These are phyloP conservation scores for Gaultheria prostrata DNA, from an alignment of 148 eudicot species.

Conservation along the genomic window DNA sequence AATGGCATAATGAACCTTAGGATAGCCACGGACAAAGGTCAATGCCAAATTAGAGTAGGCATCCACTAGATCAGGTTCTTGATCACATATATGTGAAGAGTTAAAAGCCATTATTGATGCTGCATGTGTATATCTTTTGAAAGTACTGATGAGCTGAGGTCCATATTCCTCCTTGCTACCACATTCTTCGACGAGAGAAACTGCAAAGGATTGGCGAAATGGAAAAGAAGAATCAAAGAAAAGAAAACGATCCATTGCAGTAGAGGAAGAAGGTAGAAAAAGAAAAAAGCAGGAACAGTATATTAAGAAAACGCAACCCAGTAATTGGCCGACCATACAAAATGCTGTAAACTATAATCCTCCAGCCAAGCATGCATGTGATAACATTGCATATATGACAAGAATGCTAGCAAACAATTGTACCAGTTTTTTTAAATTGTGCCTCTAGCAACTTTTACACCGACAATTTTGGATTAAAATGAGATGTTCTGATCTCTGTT, in stretches of 20 bases:
- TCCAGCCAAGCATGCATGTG: not conserved
- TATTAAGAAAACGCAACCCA: not conserved
- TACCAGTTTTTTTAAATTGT: not conserved
- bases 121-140: constrained; percentile 81
- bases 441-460: not conserved
- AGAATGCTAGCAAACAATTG: not conserved
- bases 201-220: constrained; percentile 40
- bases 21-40: constrained; percentile 63
- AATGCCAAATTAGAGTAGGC: constrained; percentile 83
- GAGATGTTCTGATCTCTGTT: not conserved
- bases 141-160: constrained; percentile 67
- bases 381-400: too few relatives aligned
- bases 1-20: constrained; percentile 50
- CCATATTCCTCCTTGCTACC: constrained; percentile 83
- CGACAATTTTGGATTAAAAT: not conserved
- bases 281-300: not conserved
- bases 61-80: constrained; percentile 97
- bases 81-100: constrained; percentile 97
- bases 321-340: not conserved
- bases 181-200: constrained; percentile 76
- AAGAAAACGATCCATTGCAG: constrained; percentile 8
- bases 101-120: constrained; percentile 77
- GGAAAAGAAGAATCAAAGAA: not conserved
- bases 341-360: constrained; percentile 1
- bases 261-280: not conserved